Base-by-base conservation (phyloP, 1,284 basidiomycete species). In the Sporisorium graminicola region DNA sequence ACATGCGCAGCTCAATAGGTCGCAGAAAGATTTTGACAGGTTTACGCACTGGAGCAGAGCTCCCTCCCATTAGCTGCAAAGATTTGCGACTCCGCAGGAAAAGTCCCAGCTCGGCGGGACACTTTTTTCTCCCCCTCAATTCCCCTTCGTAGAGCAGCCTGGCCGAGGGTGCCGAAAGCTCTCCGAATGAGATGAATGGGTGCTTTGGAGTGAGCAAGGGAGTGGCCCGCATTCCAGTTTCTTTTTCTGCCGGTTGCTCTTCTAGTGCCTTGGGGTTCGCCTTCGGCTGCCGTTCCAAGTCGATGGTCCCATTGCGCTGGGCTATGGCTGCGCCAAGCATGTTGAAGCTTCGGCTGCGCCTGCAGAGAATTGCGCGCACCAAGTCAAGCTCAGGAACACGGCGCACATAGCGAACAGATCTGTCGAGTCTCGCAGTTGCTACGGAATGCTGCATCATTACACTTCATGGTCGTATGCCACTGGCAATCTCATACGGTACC, bases 71-170 rank as follows among this genome's bases (percentile, higher is more conserved):
- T 35, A 9, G 13, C 33, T 20, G 8, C 18, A 50, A 20, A 33
- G n/a, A 18, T 47, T 50, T 49, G 3, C n/a, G 26, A 37, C 50
- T 52, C 50, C 4, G 50, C 50, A 35, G 8, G 24, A 22, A 52
- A 5, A 31, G 33, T 52, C 50, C 50, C 50, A 52, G 50, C 50
- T 52, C 50, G 50, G 50, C 33, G 47, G 31, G 50, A 37, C 50
- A 52, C 49, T 50, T 29, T 50, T 14, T 31, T 31, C 13, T 9
- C 12, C 33, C 5, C 13, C 13, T 35, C 33, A 35, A 6, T 9
- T 35, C 12, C 8, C 33, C 33, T 14, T 13, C 43, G n/a, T n/a
- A n/a, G n/a, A n/a, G n/a, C n/a, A n/a, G n/a, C n/a, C n/a, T 44
- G 20, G 20, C 43, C 24, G 43, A 5, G 46, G 27, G 27, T 47